phyloP scores from a whole-genome alignment of 2,329 filamentous ascomycete species.

The Botrytis medusae region DNA sequence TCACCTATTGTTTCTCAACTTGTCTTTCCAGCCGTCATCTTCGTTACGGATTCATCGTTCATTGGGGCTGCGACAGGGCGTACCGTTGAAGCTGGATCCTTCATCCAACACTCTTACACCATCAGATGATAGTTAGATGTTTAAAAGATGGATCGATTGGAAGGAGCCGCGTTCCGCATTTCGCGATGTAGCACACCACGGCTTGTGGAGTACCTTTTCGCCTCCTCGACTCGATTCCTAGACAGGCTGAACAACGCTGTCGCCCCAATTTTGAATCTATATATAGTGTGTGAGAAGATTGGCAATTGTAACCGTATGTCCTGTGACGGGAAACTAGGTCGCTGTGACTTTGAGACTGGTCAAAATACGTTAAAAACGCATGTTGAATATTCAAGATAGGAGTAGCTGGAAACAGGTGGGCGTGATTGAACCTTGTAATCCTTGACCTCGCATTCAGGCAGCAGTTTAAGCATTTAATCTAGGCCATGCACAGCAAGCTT shows the following conservation, averaged over 20 bases:
- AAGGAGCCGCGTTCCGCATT: neutral
- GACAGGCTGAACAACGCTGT: conserved; percentile 20
- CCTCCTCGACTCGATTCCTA: neutral
- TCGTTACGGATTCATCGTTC: neutral
- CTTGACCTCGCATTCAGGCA: conserved; percentile 22
- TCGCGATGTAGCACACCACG: conserved; percentile 10
- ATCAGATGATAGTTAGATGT: neutral
- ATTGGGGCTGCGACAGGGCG: neutral
- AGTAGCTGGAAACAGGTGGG: conserved; percentile 20
- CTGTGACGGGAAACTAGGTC: conserved; percentile 9
- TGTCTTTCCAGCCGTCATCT: neutral
- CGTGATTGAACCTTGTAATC: conserved; percentile 14
- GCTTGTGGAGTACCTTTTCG: neutral
- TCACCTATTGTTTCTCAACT: neutral
- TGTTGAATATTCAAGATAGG: conserved; percentile 7
- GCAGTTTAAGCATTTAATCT: conserved; percentile 20
- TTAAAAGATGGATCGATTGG: neutral
- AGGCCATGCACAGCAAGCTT: conserved; percentile 4
- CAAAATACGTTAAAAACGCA: conserved; percentile 11
- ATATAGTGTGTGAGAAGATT: conserved; percentile 15
- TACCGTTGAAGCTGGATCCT: conserved; percentile 18
- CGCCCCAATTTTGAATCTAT: conserved; percentile 20
- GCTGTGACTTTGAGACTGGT: conserved; percentile 20
- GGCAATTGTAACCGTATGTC: conserved; percentile 18
- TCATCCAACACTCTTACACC: conserved; percentile 7